Evolutionary conservation across 2,329 filamentous ascomycete species (phyloP).

Genomic region (Cadophora sp.): DNA sequence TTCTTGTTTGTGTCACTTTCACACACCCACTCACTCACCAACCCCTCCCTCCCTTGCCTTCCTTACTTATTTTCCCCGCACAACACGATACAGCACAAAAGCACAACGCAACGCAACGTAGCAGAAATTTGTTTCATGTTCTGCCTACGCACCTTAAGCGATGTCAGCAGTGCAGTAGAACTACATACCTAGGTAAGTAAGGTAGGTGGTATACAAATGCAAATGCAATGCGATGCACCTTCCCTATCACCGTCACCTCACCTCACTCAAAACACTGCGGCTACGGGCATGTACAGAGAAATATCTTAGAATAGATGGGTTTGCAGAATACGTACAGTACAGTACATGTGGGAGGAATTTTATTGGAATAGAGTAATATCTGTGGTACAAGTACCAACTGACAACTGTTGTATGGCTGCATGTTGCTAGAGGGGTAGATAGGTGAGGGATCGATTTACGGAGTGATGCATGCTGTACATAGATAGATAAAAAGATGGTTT

Average conservation of each 20-base stretch:
- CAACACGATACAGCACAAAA: not conserved
- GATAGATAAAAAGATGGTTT: no score
- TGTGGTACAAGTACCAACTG: no score
- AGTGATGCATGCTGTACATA: no score
- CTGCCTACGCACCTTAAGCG: not conserved
- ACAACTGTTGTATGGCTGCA: no score
- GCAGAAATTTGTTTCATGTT: conserved; percentile 6
- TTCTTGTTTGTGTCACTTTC: not conserved
- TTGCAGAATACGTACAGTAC: no score
- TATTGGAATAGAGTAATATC: no score
- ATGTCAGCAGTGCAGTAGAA: not conserved
- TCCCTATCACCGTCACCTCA: not conserved
- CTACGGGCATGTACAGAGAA: not conserved
- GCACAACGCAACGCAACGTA: not conserved
- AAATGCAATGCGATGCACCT: not conserved
- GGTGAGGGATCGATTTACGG: no score
- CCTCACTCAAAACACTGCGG: no score
- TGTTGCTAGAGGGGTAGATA: no score
- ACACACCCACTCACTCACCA: not conserved
- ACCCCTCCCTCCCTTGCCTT: not conserved
- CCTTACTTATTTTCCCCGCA: conserved; percentile 1
- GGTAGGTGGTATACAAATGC: not conserved
- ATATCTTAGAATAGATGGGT: no score
- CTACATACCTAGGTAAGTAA: not conserved
- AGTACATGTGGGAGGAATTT: no score